A percentile compares a stretch with the other conserved stretches of the same genome.
phyloP scores from a whole-genome alignment of 2,329 filamentous ascomycete genomes.

The Aspergillus clavatus region DNA sequence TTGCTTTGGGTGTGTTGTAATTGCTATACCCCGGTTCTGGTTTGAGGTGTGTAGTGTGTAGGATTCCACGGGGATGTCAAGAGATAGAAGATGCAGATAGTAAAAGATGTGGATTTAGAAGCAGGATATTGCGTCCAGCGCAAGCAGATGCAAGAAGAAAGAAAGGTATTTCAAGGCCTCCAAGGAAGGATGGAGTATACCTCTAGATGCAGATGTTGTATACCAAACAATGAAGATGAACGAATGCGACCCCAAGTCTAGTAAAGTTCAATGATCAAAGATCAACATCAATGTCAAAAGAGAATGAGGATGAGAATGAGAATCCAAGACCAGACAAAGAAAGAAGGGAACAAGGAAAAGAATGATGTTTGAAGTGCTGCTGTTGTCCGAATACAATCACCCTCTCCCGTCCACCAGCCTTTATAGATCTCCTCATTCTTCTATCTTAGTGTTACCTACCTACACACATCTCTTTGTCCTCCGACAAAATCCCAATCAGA shows the following conservation, averaged over 20 bases:
- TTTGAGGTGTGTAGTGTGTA: background rate
- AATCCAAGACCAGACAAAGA: too few species aligned
- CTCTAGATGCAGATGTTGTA: background rate
- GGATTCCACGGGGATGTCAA: too few species aligned
- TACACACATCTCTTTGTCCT: too few species aligned
- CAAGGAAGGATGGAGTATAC: background rate
- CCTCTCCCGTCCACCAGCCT: too few species aligned
- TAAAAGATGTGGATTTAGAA: too few species aligned
- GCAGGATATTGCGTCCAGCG: background rate
- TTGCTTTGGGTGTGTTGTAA: constrained; percentile 1
- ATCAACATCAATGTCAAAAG: background rate
- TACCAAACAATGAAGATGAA: background rate
- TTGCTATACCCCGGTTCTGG: constrained; percentile 2
- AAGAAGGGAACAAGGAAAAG: too few species aligned
- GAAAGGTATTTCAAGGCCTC: background rate
- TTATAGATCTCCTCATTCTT: too few species aligned
- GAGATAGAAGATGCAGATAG: too few species aligned
- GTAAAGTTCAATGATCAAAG: background rate
- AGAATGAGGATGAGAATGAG: background rate
- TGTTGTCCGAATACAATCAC: too few species aligned
- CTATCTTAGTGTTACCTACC: too few species aligned
- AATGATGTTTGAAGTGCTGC: too few species aligned
- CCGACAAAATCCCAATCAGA: too few species aligned
- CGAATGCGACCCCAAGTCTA: background rate
- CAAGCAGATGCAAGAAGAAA: background rate